Base-by-base conservation (phyloP, 2,329 filamentous ascomycete genomes). In the Sordariomycetes sp. region DNA sequence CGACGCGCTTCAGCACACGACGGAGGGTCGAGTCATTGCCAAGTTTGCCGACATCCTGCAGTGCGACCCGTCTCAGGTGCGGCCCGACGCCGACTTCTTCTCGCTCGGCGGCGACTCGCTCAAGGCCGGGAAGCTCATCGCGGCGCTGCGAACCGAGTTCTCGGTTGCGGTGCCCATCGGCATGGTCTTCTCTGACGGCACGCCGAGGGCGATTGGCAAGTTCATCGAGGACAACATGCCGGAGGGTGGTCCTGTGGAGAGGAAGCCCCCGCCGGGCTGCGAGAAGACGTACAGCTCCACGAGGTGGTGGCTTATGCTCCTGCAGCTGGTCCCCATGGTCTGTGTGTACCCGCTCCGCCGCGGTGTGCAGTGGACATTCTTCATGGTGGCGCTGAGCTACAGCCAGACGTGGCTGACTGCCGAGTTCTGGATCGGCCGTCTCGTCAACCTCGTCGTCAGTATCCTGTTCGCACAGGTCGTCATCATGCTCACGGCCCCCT, bases 31-130 rank as follows among this genome's bases (percentile, higher is more conserved):
- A 34, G 70, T 80, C 2, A 62, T 62, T 4, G 67, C 70, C 8
- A 69, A 69, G 13, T 79, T 80, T 57, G 72, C 75, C 8, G 64
- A 71, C 2, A 69, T 78, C 2, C 67, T 81, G 12, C 67, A 68
- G 2, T 68, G 73, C 13, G 64, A 68, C 1, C 62, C 66, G 1
- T 64, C 65, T 2, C 72, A 76, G 2, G 66, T 80, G 13, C 62
- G 67, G 1, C 60, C 63, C 0, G 64, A 70, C 1, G 72, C 74
- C 0, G 75, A 79, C 62, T 80, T 80, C 62, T 80, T 80, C 61
- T 68, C 70, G 13, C 68, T 79, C 17, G 78, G 78, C 6, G 78
- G 79, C 20, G 77, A 81, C 62, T 80, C 76, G 39, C 69, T 82
- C 53, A 70, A 70, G 22, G 79, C 79, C 35, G 79, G 79, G 2